These are phyloP conservation scores for Aurantiochytrium sp. DNA, from an alignment of 108 stramenopile genomes.

Conservation along the genomic window DNA sequence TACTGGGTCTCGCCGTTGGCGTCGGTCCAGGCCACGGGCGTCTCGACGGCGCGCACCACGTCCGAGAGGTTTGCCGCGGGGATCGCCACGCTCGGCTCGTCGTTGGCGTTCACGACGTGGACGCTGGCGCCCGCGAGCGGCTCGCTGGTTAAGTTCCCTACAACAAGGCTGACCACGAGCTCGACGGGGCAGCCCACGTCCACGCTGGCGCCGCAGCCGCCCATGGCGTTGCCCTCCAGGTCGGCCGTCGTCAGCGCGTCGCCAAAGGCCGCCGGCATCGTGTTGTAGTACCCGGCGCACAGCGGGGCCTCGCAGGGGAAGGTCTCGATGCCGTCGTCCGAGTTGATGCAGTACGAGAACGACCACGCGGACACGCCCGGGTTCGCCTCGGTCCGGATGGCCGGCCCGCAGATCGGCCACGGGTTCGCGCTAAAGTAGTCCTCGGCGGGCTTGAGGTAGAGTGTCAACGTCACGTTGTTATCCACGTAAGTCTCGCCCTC, in stretches of 20 bases:
- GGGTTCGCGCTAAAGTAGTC: not conserved
- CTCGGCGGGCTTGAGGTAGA: not conserved
- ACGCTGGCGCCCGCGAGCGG: not conserved
- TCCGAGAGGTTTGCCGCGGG: not conserved
- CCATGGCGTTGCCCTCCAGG: not conserved
- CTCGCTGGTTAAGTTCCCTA: not conserved
- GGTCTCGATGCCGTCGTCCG: not conserved
- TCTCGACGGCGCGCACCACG: not conserved
- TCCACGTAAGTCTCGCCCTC: not conserved
- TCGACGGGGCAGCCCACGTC: not conserved
- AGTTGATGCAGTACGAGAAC: not conserved
- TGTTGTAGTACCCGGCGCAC: not conserved
- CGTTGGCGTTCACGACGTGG: not conserved
- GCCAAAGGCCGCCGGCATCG: not conserved
- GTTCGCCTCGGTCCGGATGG: not conserved
- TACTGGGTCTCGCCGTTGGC: not conserved
- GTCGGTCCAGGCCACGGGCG: not conserved
- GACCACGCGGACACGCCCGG: not conserved
- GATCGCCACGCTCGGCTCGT: not conserved
- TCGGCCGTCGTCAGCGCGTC: not conserved
- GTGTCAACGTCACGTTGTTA: not conserved
- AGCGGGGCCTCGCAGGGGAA: not conserved
- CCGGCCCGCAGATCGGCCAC: not conserved
- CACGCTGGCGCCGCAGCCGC: not conserved
- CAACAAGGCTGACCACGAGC: not conserved